A percentile compares a stretch with the other conserved stretches of the same genome.
Evolutionary conservation across 768 basidiomycete species (phyloP).

Genomic region (Boletellus emodensis): DNA sequence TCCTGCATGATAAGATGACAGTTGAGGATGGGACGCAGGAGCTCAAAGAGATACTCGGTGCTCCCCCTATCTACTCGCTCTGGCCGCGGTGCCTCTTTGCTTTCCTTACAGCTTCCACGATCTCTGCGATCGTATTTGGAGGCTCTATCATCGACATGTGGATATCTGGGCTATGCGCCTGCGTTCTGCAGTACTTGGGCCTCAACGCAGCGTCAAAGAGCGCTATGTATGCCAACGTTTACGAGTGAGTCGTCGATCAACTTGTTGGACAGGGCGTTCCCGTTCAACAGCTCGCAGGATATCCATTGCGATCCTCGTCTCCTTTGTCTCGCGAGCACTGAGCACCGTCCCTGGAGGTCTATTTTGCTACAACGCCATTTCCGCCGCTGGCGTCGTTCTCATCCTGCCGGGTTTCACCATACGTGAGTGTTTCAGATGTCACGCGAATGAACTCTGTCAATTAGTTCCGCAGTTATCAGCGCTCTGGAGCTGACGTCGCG

Average conservation of each 20-base stretch:
- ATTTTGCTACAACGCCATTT: constrained; percentile 89
- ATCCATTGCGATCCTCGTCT: constrained; percentile 78
- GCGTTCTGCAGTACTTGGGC: constrained; percentile 73
- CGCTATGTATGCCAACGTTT: constrained; percentile 90
- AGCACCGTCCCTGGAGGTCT: constrained; percentile 68
- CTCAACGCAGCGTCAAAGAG: constrained; percentile 81
- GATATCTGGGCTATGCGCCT: constrained; percentile 68
- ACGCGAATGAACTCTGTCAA: constrained; percentile 1
- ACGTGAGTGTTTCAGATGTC: constrained; percentile 42
- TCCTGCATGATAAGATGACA: constrained; percentile 77
- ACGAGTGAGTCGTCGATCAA: constrained; percentile 67
- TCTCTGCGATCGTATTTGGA: constrained; percentile 80
- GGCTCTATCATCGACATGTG: constrained; percentile 81
- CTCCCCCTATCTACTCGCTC: constrained; percentile 66
- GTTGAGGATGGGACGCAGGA: constrained; percentile 67
- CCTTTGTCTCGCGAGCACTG: constrained; percentile 75
- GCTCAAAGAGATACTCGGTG: constrained; percentile 59
- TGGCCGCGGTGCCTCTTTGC: constrained; percentile 68
- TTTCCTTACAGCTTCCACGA: constrained; percentile 73
- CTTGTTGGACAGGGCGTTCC: neutral
- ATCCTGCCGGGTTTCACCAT: constrained; percentile 87
- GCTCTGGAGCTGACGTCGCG: constrained; percentile 78
- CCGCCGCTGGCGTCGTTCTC: constrained; percentile 85
- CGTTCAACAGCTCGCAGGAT: constrained; percentile 46
- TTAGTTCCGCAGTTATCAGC: constrained; percentile 52